Evolutionary conservation across 164 flowering plant species (phyloP).

Genomic region (Akebia trifoliata): DNA sequence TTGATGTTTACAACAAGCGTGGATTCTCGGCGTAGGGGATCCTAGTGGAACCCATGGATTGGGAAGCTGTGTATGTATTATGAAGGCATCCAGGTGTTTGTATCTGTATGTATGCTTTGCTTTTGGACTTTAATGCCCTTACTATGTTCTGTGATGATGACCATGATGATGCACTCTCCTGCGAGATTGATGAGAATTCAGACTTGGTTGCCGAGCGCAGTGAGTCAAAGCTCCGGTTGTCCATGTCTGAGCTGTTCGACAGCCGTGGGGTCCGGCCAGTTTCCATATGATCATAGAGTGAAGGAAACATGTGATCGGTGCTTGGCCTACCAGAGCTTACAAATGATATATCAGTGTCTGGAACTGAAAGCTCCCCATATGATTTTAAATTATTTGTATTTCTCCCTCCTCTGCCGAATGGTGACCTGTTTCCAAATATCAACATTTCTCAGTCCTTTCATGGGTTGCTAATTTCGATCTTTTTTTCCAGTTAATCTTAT

Average conservation of each 20-base stretch:
- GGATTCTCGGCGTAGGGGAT: too few species aligned
- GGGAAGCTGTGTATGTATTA: background rate
- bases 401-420: slow-evolving; percentile 28
- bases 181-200: slow-evolving; percentile 23
- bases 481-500: background rate
- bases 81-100: background rate
- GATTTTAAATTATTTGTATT: slow-evolving; percentile 13
- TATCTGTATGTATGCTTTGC: background rate
- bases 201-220: slow-evolving; percentile 21
- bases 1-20: too few species aligned
- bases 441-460: slow-evolving; percentile 3
- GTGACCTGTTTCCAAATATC: slow-evolving; percentile 32
- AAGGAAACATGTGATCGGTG: slow-evolving; percentile 38
- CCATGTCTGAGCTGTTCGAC: slow-evolving; percentile 29
- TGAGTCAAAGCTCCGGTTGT: slow-evolving; percentile 38
- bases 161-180: slow-evolving; percentile 22
- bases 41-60: too few species aligned
- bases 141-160: slow-evolving; percentile 31
- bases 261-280: slow-evolving; percentile 28
- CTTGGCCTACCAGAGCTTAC: slow-evolving; percentile 66
- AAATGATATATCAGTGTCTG: slow-evolving; percentile 58
- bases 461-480: background rate
- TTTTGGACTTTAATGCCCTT: slow-evolving; percentile 1
- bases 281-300: slow-evolving; percentile 35
- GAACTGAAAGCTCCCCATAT: slow-evolving; percentile 24